These are phyloP conservation scores for Cephaloascus fragrans DNA, from an alignment of 805 yeast species.

Conservation along the genomic window DNA sequence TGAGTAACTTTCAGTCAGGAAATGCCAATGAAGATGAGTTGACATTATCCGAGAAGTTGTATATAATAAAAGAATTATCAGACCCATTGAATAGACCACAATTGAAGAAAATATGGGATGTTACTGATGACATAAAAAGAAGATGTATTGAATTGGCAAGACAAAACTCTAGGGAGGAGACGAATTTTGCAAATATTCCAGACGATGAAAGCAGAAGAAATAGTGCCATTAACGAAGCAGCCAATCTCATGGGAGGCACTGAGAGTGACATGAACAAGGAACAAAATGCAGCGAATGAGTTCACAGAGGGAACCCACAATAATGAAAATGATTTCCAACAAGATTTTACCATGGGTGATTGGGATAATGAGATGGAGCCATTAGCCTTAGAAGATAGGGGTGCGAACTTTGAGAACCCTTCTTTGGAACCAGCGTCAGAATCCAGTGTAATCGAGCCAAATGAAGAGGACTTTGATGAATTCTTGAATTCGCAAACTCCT, in stretches of 20 bases:
- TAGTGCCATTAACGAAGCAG: no score
- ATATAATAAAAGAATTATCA: not conserved
- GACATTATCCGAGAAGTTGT: not conserved
- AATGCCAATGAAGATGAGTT: not conserved
- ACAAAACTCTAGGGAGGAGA: no score
- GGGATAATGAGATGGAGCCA: no score
- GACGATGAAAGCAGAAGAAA: no score
- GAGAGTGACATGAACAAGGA: no score
- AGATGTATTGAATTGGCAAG: slow-evolving; percentile 17
- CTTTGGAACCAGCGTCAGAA: not conserved
- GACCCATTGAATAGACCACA: slow-evolving; percentile 7
- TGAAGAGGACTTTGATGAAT: slow-evolving; percentile 10
- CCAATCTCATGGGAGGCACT: no score
- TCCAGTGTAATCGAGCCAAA: slow-evolving; percentile 8
- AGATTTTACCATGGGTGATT: no score
- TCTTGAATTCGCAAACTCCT: slow-evolving; percentile 9
- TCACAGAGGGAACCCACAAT: no score
- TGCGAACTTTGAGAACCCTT: slow-evolving; percentile 5
- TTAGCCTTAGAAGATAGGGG: slow-evolving; percentile 2
- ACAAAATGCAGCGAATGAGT: no score
- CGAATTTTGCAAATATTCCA: no score
- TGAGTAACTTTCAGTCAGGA: slow-evolving; percentile 4
- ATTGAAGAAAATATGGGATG: slow-evolving; percentile 15
- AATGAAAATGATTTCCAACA: not conserved
- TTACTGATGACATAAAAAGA: slow-evolving; percentile 19